Base-by-base conservation (phyloP, 371 early-diverging fungal genomes). In the Lichtheimia ramosa region DNA sequence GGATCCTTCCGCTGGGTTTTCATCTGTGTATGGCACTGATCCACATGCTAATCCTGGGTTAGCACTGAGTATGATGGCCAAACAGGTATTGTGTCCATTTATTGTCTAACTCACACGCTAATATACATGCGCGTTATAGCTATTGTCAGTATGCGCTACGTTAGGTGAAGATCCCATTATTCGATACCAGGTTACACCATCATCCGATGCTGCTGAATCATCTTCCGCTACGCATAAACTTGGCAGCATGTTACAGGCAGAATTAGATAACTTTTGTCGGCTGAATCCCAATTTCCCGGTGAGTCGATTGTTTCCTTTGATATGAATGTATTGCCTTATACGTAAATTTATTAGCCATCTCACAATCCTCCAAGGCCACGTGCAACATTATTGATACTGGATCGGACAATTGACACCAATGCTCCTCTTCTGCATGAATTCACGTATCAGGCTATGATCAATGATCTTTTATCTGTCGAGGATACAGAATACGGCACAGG, bases 351-450 rank as follows among this genome's bases (percentile, higher is more conserved):
- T 20, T 65, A 81, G 81, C 81, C 78, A 34, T 64, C 68, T 15
- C 69, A 70, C 21, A 57, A 72, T 18, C 77, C 79, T 63, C 69
- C 79, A 51, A 81, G 83, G 67, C 85, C 82, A 15, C 84, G 91
- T 21, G 84, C 89, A 25, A 85, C 88, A 12, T 68, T 97, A n/a
- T 65, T 97, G 21, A 89, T 98, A 66, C 73, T 94, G 13, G 99
- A 98, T 73, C 88, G 99, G 39, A 84, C 92, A 0, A 66, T 94
- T 34, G 99, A 98, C 71, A 72, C 87, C 43, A 70, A 82, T 20
- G 85, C 95, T n/a, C 96, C 98, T 3, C 69, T 97, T 16, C 64
- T 97, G 15, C 99, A 97, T 69, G 93, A 96, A 68, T 93, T 98
- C 58, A 93, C 96, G 0, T 97, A 96, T 65, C 96, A 97, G 70